Base-by-base conservation (phyloP, 2,329 filamentous ascomycete genomes). In the Hymenoscyphus infarciens region DNA sequence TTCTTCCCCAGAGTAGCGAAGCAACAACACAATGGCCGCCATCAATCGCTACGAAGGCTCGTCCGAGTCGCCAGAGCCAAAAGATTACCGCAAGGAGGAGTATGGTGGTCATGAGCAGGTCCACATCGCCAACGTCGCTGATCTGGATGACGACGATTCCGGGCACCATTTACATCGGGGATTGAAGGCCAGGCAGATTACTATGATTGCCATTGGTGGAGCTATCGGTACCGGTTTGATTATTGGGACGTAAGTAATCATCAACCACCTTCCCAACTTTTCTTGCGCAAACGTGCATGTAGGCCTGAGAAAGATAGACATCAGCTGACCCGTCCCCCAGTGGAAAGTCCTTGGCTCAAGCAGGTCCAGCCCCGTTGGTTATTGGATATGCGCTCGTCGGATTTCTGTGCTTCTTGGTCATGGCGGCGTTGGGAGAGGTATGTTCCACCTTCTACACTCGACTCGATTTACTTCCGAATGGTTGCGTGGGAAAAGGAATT, bases 401-500 rank as follows among this genome's bases (percentile, higher is more conserved):
- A 67, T 78, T 87, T 57, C 76, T 95, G 64, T 90, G 94, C 67
- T 95, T 87, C 76, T 78, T 91, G 56, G 90, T 95, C 69, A 92
- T 94, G 89, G 87, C 87, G 63, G 87, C 85, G 61, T 83, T 95
- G 3, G 91, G 91, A 67, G 91, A 95, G 76, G 67, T 70, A 67
- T 57, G 63, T 94, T 93, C 31, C 2, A 91, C 90, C 56, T 81
- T 92, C 71, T 83, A 84, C 61, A 85, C 87, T 73, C 90, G 90
- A 85, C 87, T 73, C 90, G 90, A 69, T 45, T 22, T 8, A 93
- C 93, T 76, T 89, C 89, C 66, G 89, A n/a, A 5, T 29, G 7
- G 29, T 29, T 39, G 49, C 19, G 7, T 25, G 45, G 19, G 19
- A 52, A 52, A 13, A 52, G 4, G 13, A 22, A 52, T 22, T 52